A percentile compares a stretch with the other conserved stretches of the same genome.
phyloP scores from a whole-genome alignment of 2,329 filamentous ascomycete species.

The Aurifilum marmelostoma region DNA sequence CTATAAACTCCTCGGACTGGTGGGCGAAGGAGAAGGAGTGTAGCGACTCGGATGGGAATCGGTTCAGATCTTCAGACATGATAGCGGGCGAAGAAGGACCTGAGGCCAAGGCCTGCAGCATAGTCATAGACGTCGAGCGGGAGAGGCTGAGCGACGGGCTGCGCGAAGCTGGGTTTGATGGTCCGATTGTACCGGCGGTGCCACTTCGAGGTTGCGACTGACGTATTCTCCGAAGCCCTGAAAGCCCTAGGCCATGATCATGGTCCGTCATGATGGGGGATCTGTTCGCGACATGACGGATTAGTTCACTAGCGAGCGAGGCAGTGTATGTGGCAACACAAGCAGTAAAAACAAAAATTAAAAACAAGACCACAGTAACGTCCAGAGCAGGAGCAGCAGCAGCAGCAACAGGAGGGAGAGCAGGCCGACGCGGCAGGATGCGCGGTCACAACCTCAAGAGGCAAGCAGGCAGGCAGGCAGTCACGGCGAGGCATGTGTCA shows the following conservation, averaged over 20 bases:
- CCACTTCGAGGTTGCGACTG: conserved; percentile 74
- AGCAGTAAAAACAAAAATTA: conserved; percentile 25
- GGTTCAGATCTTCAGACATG: conserved; percentile 78
- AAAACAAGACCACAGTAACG: conserved; percentile 25
- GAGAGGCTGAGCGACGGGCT: conserved; percentile 61
- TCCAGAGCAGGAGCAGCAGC: background rate
- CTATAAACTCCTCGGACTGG: conserved; percentile 88
- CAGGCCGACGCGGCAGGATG: conserved; percentile 1
- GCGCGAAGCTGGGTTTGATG: conserved; percentile 65
- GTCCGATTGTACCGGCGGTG: conserved; percentile 63
- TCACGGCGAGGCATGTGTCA: conserved; percentile 31
- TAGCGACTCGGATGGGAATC: conserved; percentile 92
- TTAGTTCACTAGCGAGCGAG: conserved; percentile 30
- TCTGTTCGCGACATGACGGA: conserved; percentile 48
- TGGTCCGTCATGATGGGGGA: conserved; percentile 83
- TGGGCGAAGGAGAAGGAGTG: conserved; percentile 99
- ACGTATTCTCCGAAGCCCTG: conserved; percentile 89
- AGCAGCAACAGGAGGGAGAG: background rate
- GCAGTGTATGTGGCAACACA: conserved; percentile 31
- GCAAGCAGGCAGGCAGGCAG: conserved; percentile 2
- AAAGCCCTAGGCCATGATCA: conserved; percentile 83
- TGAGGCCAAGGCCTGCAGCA: conserved; percentile 63
- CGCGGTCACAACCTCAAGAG: conserved; percentile 11
- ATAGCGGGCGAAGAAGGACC: conserved; percentile 74
- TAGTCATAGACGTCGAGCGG: conserved; percentile 72